phyloP scores from a whole-genome alignment of 1,284 basidiomycete species.

The Ceraceosorus guamensis region DNA sequence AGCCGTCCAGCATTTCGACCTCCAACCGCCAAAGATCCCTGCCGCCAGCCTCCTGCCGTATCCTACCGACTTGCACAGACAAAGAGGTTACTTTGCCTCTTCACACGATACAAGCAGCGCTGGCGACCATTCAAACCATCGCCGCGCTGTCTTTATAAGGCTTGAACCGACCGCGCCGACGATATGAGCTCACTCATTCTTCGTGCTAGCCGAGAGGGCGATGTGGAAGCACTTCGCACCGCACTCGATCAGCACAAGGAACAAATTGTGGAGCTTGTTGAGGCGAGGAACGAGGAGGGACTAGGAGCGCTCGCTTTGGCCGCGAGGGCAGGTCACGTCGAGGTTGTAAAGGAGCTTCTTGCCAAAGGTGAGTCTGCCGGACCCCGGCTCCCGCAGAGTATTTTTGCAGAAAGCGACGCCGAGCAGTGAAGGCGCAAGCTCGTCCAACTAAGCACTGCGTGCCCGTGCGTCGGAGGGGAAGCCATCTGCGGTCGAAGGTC shows the following conservation, averaged over 20 bases:
- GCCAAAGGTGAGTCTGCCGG: slow-evolving; percentile 14
- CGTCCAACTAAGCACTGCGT: no score
- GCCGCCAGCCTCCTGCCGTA: no score
- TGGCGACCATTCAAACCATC: no score
- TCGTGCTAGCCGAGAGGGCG: neutral
- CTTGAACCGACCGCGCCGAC: no score
- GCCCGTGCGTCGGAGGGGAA: neutral
- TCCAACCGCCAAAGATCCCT: no score
- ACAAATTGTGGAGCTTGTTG: neutral
- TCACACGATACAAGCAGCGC: no score
- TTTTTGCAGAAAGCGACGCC: neutral
- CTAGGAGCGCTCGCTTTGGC: slow-evolving; percentile 28
- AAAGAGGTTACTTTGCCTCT: no score
- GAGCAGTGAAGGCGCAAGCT: no score
- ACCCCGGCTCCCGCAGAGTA: neutral
- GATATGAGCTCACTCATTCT: neutral
- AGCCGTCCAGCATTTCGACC: no score
- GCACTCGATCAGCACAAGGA: no score
- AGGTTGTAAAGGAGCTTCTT: slow-evolving; percentile 37
- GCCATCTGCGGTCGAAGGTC: slow-evolving; percentile 10
- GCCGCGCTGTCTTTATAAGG: no score
- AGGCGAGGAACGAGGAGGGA: slow-evolving; percentile 17
- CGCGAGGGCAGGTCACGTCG: slow-evolving; percentile 26
- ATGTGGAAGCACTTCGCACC: neutral
- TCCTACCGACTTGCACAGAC: no score